Base-by-base conservation (phyloP, 2,329 filamentous ascomycete species). In the Lanzia echinophila region DNA sequence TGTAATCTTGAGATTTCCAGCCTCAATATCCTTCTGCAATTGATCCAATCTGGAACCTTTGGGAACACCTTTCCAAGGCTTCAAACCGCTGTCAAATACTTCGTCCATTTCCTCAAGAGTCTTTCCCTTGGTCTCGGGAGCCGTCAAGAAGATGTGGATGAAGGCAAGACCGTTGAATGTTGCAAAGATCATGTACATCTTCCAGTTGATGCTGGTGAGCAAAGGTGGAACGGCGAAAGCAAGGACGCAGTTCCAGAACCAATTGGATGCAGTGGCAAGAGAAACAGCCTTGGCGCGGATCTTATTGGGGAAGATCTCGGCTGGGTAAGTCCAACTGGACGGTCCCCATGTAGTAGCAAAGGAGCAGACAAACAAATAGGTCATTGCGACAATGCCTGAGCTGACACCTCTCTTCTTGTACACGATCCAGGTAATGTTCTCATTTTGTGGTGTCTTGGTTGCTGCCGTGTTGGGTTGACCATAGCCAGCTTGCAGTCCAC, bases 21-120 rank as follows among this genome's bases (percentile, higher is more conserved):
- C 65, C 62, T 77, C 75, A 53, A 80, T 79, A 55, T 78, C 73
- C 44, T 66, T 69, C 61, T 74, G 66, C 6, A 80, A 58, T 39
- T 70, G 63, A 42, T 80, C 76, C 31, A 80, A 69, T 22, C 75
- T 67, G 38, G 72, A 75, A 5, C 60, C 63, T 61, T 71, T 73
- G 49, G 57, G 55, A 10, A 58, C 66, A 6, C 69, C 73, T 67
- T 75, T 78, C 83, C 83, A 86, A 3, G 83, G 79, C 1, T 77
- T 78, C 1, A 74, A 65, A 0, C 78, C 79, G 7, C 76, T 75
- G 60, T 81, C 75, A 66, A 91, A 91, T 59, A 90, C 83, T 13
- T 81, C 80, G 60, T 88, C 86, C 68, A 90, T 84, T 66, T 91
- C 86, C 65, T 91, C 87, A 1, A 91, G 79, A 0, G 85, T 86